Evolutionary conservation across 1,284 basidiomycete genomes (phyloP).

Genomic region (Apiotrichum veenhuisii): DNA sequence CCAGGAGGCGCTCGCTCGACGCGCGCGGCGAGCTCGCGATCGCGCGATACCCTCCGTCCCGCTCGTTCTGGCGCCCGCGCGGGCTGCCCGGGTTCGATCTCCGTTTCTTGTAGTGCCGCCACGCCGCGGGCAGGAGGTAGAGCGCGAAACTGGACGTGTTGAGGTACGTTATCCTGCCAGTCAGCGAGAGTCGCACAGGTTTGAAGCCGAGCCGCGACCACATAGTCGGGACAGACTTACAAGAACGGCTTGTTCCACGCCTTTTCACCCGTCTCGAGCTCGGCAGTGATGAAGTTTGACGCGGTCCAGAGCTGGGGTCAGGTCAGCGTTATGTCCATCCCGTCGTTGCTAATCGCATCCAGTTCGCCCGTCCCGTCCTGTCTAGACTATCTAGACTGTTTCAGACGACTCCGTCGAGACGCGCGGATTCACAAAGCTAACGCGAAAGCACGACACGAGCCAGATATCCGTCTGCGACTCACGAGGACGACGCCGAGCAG

Average conservation of each 20-base stretch:
- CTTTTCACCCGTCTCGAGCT: slow-evolving; percentile 42
- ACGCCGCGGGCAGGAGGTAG: slow-evolving; percentile 69
- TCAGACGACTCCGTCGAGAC: too few species aligned
- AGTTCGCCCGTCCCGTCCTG: neutral
- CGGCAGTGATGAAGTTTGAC: slow-evolving; percentile 45
- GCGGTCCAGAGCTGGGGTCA: slow-evolving; percentile 45
- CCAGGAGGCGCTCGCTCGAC: neutral
- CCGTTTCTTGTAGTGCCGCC: slow-evolving; percentile 15
- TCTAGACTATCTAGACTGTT: too few species aligned
- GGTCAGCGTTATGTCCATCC: neutral
- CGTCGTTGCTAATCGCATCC: neutral
- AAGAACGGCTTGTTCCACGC: slow-evolving; percentile 49
- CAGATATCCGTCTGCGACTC: neutral
- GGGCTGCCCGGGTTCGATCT: neutral
- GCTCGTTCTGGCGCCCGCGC: too few species aligned
- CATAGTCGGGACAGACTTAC: slow-evolving; percentile 33
- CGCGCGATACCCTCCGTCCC: neutral
- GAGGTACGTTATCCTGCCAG: slow-evolving; percentile 48
- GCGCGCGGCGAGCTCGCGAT: neutral
- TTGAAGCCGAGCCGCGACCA: too few species aligned
- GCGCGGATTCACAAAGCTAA: too few species aligned
- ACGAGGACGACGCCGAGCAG: slow-evolving; percentile 36
- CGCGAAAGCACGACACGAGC: too few species aligned
- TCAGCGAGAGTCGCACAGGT: too few species aligned
- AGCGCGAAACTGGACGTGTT: slow-evolving; percentile 68